phyloP scores from a whole-genome alignment of 2,329 filamentous ascomycete genomes.

The Parasarocladium wereldwijsianum region DNA sequence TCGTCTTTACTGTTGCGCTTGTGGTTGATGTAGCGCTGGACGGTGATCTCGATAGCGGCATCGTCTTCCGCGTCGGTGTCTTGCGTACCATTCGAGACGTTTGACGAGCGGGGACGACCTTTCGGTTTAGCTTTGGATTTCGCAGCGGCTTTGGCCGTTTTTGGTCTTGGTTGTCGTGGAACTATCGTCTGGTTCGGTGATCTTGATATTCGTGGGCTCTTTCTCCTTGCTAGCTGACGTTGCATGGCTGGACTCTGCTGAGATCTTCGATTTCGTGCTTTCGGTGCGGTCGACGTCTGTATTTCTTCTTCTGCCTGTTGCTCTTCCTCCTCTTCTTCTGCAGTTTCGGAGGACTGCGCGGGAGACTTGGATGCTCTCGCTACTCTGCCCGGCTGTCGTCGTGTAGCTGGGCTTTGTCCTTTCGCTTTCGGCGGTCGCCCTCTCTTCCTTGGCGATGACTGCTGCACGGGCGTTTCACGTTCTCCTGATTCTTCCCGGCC shows the following conservation, averaged over 20 bases:
- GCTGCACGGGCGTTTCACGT: too few species aligned
- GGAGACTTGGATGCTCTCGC: too few species aligned
- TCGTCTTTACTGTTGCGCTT: constrained; percentile 24
- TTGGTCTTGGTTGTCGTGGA: constrained; percentile 9
- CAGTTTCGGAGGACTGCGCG: constrained; percentile 11
- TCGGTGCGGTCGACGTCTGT: constrained; percentile 15
- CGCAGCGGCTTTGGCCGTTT: background rate
- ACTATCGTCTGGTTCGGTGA: constrained; percentile 8
- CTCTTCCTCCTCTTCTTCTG: constrained; percentile 16
- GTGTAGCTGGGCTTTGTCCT: too few species aligned
- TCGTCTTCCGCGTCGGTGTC: background rate
- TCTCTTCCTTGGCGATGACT: too few species aligned
- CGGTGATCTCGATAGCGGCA: constrained; percentile 35
- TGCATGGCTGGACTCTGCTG: constrained; percentile 25
- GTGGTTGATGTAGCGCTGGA: constrained; percentile 43
- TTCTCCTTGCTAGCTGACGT: too few species aligned
- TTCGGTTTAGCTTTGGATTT: constrained; percentile 2
- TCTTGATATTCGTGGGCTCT: constrained; percentile 13
- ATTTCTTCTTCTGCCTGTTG: constrained; percentile 16
- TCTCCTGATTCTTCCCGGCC: too few species aligned
- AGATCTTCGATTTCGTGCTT: constrained; percentile 20
- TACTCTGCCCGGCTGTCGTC: too few species aligned
- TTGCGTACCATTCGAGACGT: constrained; percentile 2
- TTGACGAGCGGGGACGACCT: background rate
- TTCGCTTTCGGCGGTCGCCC: too few species aligned